These are phyloP conservation scores for Helicostylum pulchrum DNA, from an alignment of 192 early-diverging fungal species.

Conservation along the genomic window DNA sequence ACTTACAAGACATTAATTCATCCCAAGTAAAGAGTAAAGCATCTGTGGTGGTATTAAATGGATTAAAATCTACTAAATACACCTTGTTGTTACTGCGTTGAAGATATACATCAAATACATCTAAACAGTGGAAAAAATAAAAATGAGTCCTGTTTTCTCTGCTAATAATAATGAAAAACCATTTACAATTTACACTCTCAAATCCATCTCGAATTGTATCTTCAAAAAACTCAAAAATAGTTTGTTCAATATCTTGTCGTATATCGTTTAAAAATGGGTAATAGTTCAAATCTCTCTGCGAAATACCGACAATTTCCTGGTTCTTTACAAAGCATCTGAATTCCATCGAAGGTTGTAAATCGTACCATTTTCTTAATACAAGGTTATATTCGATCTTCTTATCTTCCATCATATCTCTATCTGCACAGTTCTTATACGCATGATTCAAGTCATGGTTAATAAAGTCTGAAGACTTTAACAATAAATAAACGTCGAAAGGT, in stretches of 20 bases:
- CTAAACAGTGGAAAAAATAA: slow-evolving; percentile 33
- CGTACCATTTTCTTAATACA: slow-evolving; percentile 88
- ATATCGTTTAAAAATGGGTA: slow-evolving; percentile 74
- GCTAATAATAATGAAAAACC: background rate
- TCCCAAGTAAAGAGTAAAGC: slow-evolving; percentile 79
- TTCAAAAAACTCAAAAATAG: slow-evolving; percentile 67
- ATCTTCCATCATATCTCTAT: slow-evolving; percentile 2
- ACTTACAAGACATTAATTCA: slow-evolving; percentile 56
- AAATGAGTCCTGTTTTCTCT: too few species aligned
- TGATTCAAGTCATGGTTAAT: slow-evolving; percentile 78
- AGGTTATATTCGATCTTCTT: slow-evolving; percentile 55
- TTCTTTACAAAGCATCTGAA: slow-evolving; percentile 92
- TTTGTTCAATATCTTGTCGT: slow-evolving; percentile 50
- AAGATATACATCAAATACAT: slow-evolving; percentile 91
- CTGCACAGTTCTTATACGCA: slow-evolving; percentile 69
- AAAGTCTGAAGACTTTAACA: slow-evolving; percentile 93
- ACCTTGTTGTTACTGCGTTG: slow-evolving; percentile 54
- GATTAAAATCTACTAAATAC: slow-evolving; percentile 92
- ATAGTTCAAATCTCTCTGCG: slow-evolving; percentile 84
- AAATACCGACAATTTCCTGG: slow-evolving; percentile 72
- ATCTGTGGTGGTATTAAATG: slow-evolving; percentile 78
- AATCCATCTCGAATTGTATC: slow-evolving; percentile 61
- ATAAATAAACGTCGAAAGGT: slow-evolving; percentile 76
- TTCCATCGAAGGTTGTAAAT: slow-evolving; percentile 87
- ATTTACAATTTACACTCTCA: slow-evolving; percentile 63